These are phyloP conservation scores for Xylaria curta DNA, from an alignment of 495 filamentous ascomycete species.

Conservation along the genomic window DNA sequence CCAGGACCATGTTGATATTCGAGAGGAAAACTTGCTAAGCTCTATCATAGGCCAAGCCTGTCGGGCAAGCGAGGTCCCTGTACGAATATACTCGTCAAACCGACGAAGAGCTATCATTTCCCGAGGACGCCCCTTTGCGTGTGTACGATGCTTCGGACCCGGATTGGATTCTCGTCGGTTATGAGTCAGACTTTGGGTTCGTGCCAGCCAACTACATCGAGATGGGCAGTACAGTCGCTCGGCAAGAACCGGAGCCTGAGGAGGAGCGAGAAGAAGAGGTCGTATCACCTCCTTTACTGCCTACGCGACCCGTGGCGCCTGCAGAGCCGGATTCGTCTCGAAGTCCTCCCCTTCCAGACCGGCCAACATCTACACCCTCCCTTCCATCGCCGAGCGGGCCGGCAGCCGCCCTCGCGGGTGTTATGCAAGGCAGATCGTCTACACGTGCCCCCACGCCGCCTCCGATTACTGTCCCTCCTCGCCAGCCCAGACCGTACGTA, in stretches of 20 bases:
- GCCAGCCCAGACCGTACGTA: conserved; percentile 59
- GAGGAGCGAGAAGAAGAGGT: conserved; percentile 10
- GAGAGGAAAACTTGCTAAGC: conserved; percentile 26
- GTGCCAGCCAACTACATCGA: conserved; percentile 98
- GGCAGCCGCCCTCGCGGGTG: conserved; percentile 45
- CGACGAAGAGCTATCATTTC: conserved; percentile 95
- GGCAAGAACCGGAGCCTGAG: conserved; percentile 28
- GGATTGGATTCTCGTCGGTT: conserved; percentile 94
- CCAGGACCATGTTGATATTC: background rate
- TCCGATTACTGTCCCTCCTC: conserved; percentile 42
- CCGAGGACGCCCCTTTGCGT: conserved; percentile 81
- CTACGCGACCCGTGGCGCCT: conserved; percentile 34
- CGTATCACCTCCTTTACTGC: conserved; percentile 34
- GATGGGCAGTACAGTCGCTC: conserved; percentile 45
- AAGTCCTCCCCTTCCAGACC: conserved; percentile 45
- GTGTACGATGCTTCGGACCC: conserved; percentile 93
- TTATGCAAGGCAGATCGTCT: conserved; percentile 42
- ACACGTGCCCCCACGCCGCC: conserved; percentile 34
- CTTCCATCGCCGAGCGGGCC: conserved; percentile 30
- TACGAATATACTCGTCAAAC: conserved; percentile 98
- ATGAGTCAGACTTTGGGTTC: conserved; percentile 88
- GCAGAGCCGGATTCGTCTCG: conserved; percentile 50
- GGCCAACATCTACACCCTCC: conserved; percentile 33
- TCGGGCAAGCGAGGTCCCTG: conserved; percentile 77
- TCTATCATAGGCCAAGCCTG: conserved; percentile 68